Conservation (phyloP, 257 asterid species). For the Vinca minor region DNA sequence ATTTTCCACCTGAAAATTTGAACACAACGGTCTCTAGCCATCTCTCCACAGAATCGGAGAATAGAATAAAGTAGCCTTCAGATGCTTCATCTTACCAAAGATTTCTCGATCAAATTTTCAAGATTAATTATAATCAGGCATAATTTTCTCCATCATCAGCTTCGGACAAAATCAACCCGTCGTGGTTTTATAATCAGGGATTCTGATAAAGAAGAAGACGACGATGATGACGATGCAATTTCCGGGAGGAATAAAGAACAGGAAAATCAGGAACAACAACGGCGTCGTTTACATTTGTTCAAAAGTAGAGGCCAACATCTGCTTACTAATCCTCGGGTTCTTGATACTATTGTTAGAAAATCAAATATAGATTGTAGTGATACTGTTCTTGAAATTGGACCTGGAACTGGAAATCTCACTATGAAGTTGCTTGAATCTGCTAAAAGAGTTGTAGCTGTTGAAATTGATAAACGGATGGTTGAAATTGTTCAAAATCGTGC, state of each 20-base stretch:
- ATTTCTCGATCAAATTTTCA: conserved; percentile 15
- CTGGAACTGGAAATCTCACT: conserved; percentile 95
- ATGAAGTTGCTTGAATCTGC: conserved; percentile 76
- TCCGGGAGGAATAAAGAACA: conserved; percentile 15
- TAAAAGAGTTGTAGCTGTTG: conserved; percentile 59
- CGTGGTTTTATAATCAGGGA: conserved; percentile 17
- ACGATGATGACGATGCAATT: conserved; percentile 13
- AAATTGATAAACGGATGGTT: conserved; percentile 77
- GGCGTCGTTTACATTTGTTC: conserved; percentile 32
- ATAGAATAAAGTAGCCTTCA: background rate
- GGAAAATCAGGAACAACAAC: conserved; percentile 21
- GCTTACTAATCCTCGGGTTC: conserved; percentile 60
- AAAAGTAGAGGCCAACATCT: conserved; percentile 94
- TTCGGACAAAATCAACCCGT: conserved; percentile 36
- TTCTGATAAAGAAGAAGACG: conserved; percentile 30
- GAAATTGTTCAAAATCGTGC: conserved; percentile 57
- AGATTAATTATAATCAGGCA: conserved; percentile 4
- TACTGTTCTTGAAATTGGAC: conserved; percentile 87
- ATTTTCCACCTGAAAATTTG: background rate
- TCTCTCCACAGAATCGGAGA: background rate
- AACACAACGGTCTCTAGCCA: background rate
- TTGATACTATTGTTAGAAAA: conserved; percentile 54
- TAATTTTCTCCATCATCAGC: conserved; percentile 20
- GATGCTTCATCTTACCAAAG: conserved; percentile 35
- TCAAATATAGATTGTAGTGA: conserved; percentile 61